phyloP scores from a whole-genome alignment of 805 yeast species.

The Suhomyces sp. region DNA sequence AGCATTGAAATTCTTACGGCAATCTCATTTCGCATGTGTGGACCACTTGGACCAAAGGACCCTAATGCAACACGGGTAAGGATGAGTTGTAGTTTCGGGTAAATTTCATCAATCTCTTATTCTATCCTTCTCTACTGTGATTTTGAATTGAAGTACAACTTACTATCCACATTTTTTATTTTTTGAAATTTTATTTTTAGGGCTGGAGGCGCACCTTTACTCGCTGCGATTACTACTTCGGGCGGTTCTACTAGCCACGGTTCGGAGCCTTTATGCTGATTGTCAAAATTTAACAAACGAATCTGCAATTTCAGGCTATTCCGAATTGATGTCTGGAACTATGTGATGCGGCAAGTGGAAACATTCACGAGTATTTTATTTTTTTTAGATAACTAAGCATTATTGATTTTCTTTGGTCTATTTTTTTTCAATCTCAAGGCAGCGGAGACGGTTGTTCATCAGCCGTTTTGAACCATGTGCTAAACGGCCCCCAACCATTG shows the following conservation, averaged over 20 bases:
- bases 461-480: too few relatives aligned
- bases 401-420: not conserved
- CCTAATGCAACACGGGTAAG: not conserved
- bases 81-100: too few relatives aligned
- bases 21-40: not conserved
- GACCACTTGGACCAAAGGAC: not conserved
- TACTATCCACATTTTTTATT: not conserved
- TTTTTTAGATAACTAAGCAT: not conserved
- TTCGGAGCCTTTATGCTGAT: not conserved
- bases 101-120: not conserved
- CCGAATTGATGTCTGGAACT: not conserved
- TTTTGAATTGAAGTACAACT: not conserved
- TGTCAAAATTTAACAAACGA: not conserved
- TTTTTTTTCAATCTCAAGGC: not conserved
- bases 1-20: not conserved
- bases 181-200: not conserved
- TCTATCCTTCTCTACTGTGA: too few relatives aligned
- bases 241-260: not conserved
- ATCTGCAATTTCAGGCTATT: not conserved
- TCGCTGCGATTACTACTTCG: not conserved
- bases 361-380: not conserved
- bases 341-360: not conserved
- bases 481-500: not conserved
- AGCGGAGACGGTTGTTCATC: not conserved
- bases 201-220: not conserved